A percentile compares a stretch with the other conserved stretches of the same genome.
Evolutionary conservation across 2,329 filamentous ascomycete species (phyloP).

Genomic region (Ramularia endophylla): DNA sequence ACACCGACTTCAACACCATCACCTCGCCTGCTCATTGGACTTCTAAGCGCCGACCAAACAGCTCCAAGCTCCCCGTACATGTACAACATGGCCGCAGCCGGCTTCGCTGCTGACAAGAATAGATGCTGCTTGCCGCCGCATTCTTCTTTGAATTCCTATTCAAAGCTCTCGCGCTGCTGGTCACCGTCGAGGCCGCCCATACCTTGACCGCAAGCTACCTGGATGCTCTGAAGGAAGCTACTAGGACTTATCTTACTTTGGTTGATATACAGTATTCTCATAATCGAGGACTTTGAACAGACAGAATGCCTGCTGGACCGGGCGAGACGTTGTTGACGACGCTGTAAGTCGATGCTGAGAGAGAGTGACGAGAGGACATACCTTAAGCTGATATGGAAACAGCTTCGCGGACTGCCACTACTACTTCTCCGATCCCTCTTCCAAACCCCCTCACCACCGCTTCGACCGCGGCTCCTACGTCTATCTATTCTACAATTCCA

Average conservation of each 20-base stretch:
- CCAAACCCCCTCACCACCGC: constrained; percentile 67
- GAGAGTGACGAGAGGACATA: not conserved
- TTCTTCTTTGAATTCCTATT: constrained; percentile 12
- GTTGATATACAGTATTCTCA: constrained; percentile 21
- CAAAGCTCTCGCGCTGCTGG: constrained; percentile 10
- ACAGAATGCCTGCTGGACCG: constrained; percentile 42
- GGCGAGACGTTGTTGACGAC: constrained; percentile 44
- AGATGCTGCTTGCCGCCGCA: too few species aligned
- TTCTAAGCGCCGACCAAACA: constrained; percentile 5
- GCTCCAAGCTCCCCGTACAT: too few species aligned
- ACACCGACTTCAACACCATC: not conserved
- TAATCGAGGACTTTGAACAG: constrained; percentile 6
- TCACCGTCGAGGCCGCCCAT: constrained; percentile 12
- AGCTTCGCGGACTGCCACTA: constrained; percentile 78
- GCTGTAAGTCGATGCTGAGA: constrained; percentile 33
- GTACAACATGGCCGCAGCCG: too few species aligned
- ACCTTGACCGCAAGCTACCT: constrained; percentile 20
- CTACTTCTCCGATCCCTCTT: constrained; percentile 63
- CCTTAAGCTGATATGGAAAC: constrained; percentile 1
- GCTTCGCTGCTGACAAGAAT: too few species aligned
- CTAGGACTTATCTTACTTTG: constrained; percentile 24
- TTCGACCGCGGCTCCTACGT: constrained; percentile 77
- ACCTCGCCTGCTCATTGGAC: constrained; percentile 4
- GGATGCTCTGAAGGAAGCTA: constrained; percentile 23
- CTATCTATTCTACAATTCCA: constrained; percentile 70